Conservation (phyloP, 2,329 filamentous ascomycete genomes). For the Sordariomycetes sp. region DNA sequence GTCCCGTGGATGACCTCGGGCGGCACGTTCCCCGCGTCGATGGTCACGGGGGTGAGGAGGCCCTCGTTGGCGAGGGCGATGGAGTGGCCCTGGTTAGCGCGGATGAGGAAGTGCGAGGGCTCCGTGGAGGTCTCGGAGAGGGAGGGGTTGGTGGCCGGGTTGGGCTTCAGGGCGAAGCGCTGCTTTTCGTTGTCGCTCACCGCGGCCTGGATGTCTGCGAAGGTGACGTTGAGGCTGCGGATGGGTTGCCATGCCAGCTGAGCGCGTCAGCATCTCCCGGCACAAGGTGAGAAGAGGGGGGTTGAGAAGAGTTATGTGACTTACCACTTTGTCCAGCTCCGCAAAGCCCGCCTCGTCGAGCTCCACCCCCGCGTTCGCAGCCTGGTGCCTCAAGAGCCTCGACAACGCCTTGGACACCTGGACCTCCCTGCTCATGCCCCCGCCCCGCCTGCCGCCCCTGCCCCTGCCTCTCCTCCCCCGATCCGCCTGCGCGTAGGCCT, state of each 20-base stretch:
- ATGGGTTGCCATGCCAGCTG: conserved; percentile 48
- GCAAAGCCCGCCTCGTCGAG: conserved; percentile 52
- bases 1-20: conserved; percentile 74
- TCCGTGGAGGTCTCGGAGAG: conserved; percentile 25
- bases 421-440: conserved; percentile 19
- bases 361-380: conserved; percentile 41
- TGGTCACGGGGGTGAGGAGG: conserved; percentile 58
- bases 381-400: conserved; percentile 44
- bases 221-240: conserved; percentile 59
- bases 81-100: conserved; percentile 90
- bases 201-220: conserved; percentile 59
- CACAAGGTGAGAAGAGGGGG: background rate
- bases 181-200: conserved; percentile 80
- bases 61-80: conserved; percentile 64
- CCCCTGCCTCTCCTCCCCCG: background rate
- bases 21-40: conserved; percentile 48
- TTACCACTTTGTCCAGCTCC: conserved; percentile 45
- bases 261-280: background rate
- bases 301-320: conserved; percentile 15
- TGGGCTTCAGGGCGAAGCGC: conserved; percentile 69
- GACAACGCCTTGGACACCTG: conserved; percentile 44
- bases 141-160: conserved; percentile 16
- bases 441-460: background rate
- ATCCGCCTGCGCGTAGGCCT: background rate
- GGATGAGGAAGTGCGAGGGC: conserved; percentile 68